Evolutionary conservation across 1,284 basidiomycete genomes (phyloP), one percentile per base, ranked within the genome.

Genomic region (Xanthoconium separans): DNA sequence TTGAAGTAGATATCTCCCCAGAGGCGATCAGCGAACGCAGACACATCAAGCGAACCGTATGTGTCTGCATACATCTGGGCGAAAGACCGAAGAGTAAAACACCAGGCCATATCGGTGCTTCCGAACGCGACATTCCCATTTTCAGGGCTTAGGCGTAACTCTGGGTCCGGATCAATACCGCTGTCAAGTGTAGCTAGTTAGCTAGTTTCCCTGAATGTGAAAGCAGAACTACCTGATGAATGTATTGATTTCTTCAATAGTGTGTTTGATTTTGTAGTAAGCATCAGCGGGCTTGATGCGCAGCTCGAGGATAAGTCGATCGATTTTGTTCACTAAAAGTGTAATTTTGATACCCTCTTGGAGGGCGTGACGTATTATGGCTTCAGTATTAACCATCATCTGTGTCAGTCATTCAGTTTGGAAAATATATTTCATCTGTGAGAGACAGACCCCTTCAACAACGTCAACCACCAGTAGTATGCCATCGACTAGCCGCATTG

Each of bases 1-100:
- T 94, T 85, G 75, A 93, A 98, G 77, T 94, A 99, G 66, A 99
- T 94, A 73, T 99, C 96, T 27, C 97, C 97, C 97, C 97, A 99
- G 12, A 99, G 83, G 39, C 97, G 85, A 63, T 85, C 83, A 16
- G 95, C 93, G 61, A 91, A 91, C 2, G 81, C 76, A 34, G 74
- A 62, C 15, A 89, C 80, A 61, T 91, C 85, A 30, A 91, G 68
- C 24, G 80, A 75, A 82, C 92, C 91, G 65, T 87, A 97, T 10
- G 91, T 91, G 65, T 98, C 91, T 8, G 94, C 89, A 70, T 99
- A 99, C 87, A 99, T 91, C 73, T 92, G 84, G 11, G 97, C 95
- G 70, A 99, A 99, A 13, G 94, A 95, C 41, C 83, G 80, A 47
- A 99, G 78, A 7, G 97, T 98, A 71, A 99, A 99, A 70, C 93